Evolutionary conservation across 2,329 filamentous ascomycete species (phyloP).

Genomic region (Curvularia spicifera): DNA sequence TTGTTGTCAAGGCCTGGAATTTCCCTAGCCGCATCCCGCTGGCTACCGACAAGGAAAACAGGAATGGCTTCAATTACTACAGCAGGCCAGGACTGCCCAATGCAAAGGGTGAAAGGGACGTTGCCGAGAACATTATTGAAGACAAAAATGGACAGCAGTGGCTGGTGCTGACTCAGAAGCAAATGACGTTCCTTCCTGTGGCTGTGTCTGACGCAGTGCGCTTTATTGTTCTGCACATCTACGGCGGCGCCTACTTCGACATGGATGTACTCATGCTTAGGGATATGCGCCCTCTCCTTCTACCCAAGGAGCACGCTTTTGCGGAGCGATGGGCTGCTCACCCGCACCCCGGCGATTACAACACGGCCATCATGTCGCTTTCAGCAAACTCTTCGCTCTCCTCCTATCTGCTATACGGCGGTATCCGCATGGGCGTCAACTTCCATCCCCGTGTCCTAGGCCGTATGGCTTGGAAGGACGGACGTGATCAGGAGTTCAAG

Average conservation of each 20-base stretch:
- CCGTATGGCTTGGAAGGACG: constrained; percentile 64
- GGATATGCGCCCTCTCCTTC: constrained; percentile 61
- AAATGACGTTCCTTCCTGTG: constrained; percentile 64
- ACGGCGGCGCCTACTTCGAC: constrained; percentile 62
- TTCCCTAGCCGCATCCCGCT: constrained; percentile 61
- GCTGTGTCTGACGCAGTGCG: constrained; percentile 64
- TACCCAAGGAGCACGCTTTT: constrained; percentile 60
- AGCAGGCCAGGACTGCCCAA: constrained; percentile 56
- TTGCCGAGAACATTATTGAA: constrained; percentile 60
- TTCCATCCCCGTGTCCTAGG: constrained; percentile 64
- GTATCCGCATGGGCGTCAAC: constrained; percentile 64
- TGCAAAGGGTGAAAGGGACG: constrained; percentile 49
- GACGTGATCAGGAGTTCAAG: constrained; percentile 59
- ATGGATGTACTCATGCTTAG: constrained; percentile 63
- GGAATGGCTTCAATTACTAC: constrained; percentile 59
- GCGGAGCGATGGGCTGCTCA: constrained; percentile 64
- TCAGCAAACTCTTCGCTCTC: constrained; percentile 63
- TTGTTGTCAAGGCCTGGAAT: constrained; percentile 60
- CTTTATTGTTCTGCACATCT: constrained; percentile 62
- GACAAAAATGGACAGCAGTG: constrained; percentile 59
- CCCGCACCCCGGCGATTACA: constrained; percentile 61
- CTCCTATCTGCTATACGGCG: constrained; percentile 62
- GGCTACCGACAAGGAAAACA: constrained; percentile 56
- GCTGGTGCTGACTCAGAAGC: constrained; percentile 61
- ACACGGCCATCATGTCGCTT: constrained; percentile 63